Base-by-base conservation (phyloP, 371 early-diverging fungal genomes). In the Mucor circinelloides region DNA sequence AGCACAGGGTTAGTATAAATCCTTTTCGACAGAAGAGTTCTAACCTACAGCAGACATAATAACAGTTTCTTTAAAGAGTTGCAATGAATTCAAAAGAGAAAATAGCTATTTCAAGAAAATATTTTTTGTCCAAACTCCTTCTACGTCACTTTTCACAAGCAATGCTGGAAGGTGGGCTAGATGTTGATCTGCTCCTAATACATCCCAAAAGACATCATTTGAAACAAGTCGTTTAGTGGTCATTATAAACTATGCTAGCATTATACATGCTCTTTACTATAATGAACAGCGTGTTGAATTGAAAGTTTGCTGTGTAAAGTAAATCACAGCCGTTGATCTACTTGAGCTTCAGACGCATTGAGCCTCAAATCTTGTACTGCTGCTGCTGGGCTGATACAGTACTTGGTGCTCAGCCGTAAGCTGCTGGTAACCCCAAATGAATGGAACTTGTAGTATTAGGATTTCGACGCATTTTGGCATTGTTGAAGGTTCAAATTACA, bases 41-140 rank as follows among this genome's bases (percentile, higher is more conserved):
- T 25, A 2, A 36, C 58, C 36, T 58, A 58, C 58, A 58, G 58
- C 58, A 58, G 58, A 58, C 58, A 58, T 58, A 23, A 52, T 52
- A 52, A 52, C 52, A 13, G 52, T 27, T 52, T 52, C 52, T 52
- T 52, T 25, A 13, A 27, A 52, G 27, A 52, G 52, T 13, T 27
- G 27, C 27, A 52, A 52, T 52, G 52, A 13, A 52, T 27, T 52
- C 15, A 25, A 48, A 52, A 52, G 27, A 25, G 5, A 27, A 52
- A 25, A 50, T 50, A 27, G 23, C 52, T 27, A 52, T 52, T 52
- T 27, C 46, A 46, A 52, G 52, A 52, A 52, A 52, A 52, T 25
- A 52, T 52, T 52, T 52, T 52, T 27, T 52, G 52, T 27, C 15
- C 0, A 27, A 40, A 52, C 23, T 52, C 52, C 52, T 52, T 52